These are phyloP conservation scores for Dentipellis sp. DNA, from an alignment of 768 basidiomycete genomes.

Conservation along the genomic window DNA sequence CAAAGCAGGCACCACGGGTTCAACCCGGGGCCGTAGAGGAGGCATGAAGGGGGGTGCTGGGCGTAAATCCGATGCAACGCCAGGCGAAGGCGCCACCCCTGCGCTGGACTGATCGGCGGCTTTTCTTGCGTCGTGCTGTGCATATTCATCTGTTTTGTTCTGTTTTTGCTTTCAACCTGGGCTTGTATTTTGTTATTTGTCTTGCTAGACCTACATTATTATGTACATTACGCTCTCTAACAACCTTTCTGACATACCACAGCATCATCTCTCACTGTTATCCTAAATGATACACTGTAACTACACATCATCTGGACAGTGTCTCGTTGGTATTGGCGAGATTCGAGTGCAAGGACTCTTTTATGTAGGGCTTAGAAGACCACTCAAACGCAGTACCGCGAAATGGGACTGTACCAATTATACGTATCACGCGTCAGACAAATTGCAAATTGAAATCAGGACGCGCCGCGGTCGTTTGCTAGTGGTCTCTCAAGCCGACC, in stretches of 20 bases:
- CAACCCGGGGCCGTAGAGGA: conserved; percentile 25
- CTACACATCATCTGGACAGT: not conserved
- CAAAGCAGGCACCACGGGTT: conserved; percentile 22
- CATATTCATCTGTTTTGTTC: not conserved
- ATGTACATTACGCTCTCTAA: not conserved
- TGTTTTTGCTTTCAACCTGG: not conserved
- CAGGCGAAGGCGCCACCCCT: conserved; percentile 3
- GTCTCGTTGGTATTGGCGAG: not conserved
- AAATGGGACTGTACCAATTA: no score
- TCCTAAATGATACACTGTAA: not conserved
- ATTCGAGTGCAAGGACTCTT: not conserved
- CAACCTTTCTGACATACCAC: no score
- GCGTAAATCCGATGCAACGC: conserved; percentile 16
- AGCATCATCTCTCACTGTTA: no score
- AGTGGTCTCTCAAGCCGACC: not conserved
- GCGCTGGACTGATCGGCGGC: not conserved
- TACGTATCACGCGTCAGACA: no score
- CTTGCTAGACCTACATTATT: not conserved
- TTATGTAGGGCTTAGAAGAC: no score
- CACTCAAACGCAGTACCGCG: no score
- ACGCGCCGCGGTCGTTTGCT: not conserved
- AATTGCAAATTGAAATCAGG: no score
- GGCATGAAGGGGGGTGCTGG: conserved; percentile 14
- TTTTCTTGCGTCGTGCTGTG: not conserved
- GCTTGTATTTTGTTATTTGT: not conserved